phyloP scores from a whole-genome alignment of 257 asterid species.

The Paraleonurus japonicus region DNA sequence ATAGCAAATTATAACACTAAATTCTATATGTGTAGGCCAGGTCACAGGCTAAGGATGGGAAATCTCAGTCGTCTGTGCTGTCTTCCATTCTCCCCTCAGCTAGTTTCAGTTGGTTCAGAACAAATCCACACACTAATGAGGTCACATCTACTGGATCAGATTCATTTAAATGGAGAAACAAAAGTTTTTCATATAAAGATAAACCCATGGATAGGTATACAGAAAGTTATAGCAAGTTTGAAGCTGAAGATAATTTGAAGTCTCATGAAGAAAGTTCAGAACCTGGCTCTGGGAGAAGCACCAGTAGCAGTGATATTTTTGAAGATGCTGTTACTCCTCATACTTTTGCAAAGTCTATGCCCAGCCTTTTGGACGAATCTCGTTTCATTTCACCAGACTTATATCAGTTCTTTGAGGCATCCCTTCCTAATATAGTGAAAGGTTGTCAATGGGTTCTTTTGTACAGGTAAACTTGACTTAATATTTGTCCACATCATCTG shows the following conservation, averaged over 20 bases:
- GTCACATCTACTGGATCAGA: slow-evolving; percentile 41
- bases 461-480: slow-evolving; percentile 61
- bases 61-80: slow-evolving; percentile 51
- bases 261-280: slow-evolving; percentile 33
- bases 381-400: slow-evolving; percentile 63
- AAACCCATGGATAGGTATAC: slow-evolving; percentile 56
- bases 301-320: slow-evolving; percentile 47
- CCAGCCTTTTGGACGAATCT: slow-evolving; percentile 67
- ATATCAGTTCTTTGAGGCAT: slow-evolving; percentile 71
- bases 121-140: slow-evolving; percentile 32
- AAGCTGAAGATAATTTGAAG: slow-evolving; percentile 23
- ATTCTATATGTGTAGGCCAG: slow-evolving; percentile 60
- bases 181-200: slow-evolving; percentile 60
- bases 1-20: slow-evolving; percentile 31
- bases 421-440: slow-evolving; percentile 90
- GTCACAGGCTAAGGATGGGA: slow-evolving; percentile 52
- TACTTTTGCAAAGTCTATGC: slow-evolving; percentile 46
- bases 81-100: slow-evolving; percentile 62
- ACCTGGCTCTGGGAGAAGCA: slow-evolving; percentile 60
- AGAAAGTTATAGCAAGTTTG: slow-evolving; percentile 33
- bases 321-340: slow-evolving; percentile 64
- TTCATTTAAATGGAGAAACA: slow-evolving; percentile 73
- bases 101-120: slow-evolving; percentile 53
- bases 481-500: background rate
- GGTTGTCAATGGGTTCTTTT: slow-evolving; percentile 86